These are phyloP conservation scores for Trebouxia sp. DNA, from an alignment of 139 green algal genomes.

Conservation along the genomic window DNA sequence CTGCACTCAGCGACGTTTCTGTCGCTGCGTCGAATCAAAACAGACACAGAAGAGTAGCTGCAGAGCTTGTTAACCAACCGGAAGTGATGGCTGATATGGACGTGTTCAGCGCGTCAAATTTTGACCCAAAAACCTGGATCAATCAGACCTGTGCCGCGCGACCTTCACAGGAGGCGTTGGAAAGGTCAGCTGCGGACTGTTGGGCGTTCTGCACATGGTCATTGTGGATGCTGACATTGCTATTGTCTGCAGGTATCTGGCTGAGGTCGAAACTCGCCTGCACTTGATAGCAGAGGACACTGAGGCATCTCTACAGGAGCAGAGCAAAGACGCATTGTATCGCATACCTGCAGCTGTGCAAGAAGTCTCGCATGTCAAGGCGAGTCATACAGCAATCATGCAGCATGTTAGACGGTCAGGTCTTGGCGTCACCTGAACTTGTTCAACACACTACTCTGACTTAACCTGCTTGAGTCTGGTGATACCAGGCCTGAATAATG, in stretches of 20 bases:
- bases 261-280: conserved; percentile 83
- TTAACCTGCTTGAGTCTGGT: too few species aligned
- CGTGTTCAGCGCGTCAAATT: background rate
- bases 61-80: too few species aligned
- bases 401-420: too few species aligned
- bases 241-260: conserved; percentile 56
- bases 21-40: too few species aligned
- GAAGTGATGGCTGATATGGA: conserved; percentile 26
- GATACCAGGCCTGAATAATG: too few species aligned
- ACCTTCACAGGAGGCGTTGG: background rate
- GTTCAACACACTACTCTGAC: too few species aligned
- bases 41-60: too few species aligned
- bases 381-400: background rate
- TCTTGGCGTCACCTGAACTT: too few species aligned
- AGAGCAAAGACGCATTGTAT: conserved; percentile 64
- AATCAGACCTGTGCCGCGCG: background rate
- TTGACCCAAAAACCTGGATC: conserved; percentile 20
- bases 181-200: background rate
- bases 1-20: too few species aligned
- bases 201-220: background rate
- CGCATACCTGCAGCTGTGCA: conserved; percentile 83
- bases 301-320: conserved; percentile 61
- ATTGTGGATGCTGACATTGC: background rate
- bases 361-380: conserved; percentile 69
- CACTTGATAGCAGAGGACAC: conserved; percentile 85